Evolutionary conservation across 1,284 basidiomycete species (phyloP).

Genomic region (Meira nashicola): DNA sequence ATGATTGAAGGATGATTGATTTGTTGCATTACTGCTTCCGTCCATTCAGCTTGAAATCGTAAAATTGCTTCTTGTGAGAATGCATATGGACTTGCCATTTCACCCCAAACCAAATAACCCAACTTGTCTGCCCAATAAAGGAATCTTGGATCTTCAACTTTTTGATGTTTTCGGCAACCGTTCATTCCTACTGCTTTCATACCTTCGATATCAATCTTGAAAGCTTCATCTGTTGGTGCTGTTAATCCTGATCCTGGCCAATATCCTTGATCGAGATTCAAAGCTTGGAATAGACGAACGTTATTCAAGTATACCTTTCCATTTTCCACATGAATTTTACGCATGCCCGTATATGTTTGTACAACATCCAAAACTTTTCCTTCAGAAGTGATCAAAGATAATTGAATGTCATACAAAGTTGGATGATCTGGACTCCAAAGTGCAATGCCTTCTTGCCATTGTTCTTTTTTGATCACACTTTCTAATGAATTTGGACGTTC

Average conservation of each 20-base stretch:
- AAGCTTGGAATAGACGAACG: constrained; percentile 27
- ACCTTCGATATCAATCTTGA: constrained; percentile 20
- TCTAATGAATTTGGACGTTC: constrained; percentile 16
- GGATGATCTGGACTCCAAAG: constrained; percentile 33
- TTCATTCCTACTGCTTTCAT: constrained; percentile 35
- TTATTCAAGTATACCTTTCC: constrained; percentile 36
- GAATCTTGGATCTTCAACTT: constrained; percentile 23
- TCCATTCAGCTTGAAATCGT: constrained; percentile 30
- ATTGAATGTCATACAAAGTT: constrained; percentile 21
- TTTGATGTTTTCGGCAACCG: constrained; percentile 32
- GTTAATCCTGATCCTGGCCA: constrained; percentile 26
- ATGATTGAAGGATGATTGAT: constrained; percentile 34
- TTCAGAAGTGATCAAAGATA: constrained; percentile 10
- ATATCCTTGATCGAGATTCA: constrained; percentile 35
- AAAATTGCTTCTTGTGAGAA: constrained; percentile 21
- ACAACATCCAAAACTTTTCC: constrained; percentile 14
- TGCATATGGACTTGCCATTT: constrained; percentile 36
- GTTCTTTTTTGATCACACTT: constrained; percentile 24
- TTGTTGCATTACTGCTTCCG: constrained; percentile 26
- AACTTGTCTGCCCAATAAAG: constrained; percentile 26
- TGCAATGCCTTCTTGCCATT: constrained; percentile 28
- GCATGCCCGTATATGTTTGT: constrained; percentile 33
- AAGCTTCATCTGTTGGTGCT: constrained; percentile 17
- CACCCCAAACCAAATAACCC: constrained; percentile 33
- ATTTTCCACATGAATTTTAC: constrained; percentile 29